Evolutionary conservation across 2,329 filamentous ascomycete genomes (phyloP).

Genomic region (Aureobasidium vineae): DNA sequence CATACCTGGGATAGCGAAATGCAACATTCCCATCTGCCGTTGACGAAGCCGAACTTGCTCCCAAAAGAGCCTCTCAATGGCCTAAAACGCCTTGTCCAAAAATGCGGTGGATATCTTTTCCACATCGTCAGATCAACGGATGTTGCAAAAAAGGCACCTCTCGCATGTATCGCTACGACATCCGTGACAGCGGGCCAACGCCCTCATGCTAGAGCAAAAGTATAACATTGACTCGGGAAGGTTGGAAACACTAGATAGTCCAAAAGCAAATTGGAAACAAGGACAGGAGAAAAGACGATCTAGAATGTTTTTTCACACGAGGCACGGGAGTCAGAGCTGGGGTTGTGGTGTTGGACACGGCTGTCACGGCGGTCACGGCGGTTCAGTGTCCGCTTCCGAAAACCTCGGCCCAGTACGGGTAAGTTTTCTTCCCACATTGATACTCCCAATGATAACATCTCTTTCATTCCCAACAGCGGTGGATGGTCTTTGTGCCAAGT

Average conservation of each 20-base stretch:
- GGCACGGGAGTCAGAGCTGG: slow-evolving; percentile 4
- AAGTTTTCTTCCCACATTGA: not conserved
- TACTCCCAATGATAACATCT: not conserved
- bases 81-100: not conserved
- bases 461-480: not conserved
- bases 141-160: not conserved
- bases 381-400: not conserved
- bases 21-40: not conserved
- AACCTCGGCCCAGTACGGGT: not conserved
- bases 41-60: not conserved
- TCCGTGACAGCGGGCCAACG: slow-evolving; percentile 3
- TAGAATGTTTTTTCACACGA: not conserved
- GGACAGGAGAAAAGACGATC: not conserved
- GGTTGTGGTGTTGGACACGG: not conserved
- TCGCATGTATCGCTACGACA: not conserved
- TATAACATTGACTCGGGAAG: not conserved
- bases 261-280: not conserved
- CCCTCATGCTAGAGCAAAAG: not conserved
- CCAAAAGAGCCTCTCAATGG: not conserved
- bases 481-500: not conserved
- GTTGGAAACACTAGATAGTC: not conserved
- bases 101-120: not conserved
- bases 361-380: not conserved
- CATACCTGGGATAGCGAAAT: not conserved
- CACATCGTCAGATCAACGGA: not conserved